Evolutionary conservation across 257 asterid genomes (phyloP), one percentile per base, ranked within the genome.

Genomic region (Cynanchum wilfordii): DNA sequence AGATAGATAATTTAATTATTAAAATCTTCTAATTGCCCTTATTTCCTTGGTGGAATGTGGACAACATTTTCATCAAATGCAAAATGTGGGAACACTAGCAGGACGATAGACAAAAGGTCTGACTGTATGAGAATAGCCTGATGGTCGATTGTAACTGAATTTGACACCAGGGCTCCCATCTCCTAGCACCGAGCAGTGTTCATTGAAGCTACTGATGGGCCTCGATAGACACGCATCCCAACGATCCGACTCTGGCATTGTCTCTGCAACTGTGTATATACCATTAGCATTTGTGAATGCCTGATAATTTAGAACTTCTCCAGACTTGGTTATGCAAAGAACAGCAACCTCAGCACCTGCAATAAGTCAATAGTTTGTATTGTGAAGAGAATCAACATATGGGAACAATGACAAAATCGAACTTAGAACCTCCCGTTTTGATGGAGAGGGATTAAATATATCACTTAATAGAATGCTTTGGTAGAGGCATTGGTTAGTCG

Each of bases 261-360:
- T 91, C 86, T 93, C 98, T 2, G 97, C 97, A 47, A 93, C 97
- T 7, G 87, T 80, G 80, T 89, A 93, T 29, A 87, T 65, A 59
- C 98, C 98, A 19, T 89, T 85, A 12, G 86, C 65, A 68, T 89
- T 81, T 40, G 98, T 88, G 87, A 91, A 93, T 20, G 98, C 97
- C 73, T 93, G 98, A 70, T 93, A 91, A 75, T 93, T 93, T 24
- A 93, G 73, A 75, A 93, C 98, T 75, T 93, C 97, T 1, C 96
- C 98, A 0, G 98, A 87, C 81, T 88, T 93, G 0, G 98, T 91
- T 78, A 91, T 88, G 89, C 98, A 93, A 72, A 93, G 98, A 57
- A 93, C 98, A 19, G 97, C 98, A 45, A 91, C 98, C 86, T 91
- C 97, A 29, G 98, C 97, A 64, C 98, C 98, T 92, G 87, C 72